Evolutionary conservation across 192 early-diverging fungal genomes (phyloP).

Genomic region (Rhizoclosmatium sp.): DNA sequence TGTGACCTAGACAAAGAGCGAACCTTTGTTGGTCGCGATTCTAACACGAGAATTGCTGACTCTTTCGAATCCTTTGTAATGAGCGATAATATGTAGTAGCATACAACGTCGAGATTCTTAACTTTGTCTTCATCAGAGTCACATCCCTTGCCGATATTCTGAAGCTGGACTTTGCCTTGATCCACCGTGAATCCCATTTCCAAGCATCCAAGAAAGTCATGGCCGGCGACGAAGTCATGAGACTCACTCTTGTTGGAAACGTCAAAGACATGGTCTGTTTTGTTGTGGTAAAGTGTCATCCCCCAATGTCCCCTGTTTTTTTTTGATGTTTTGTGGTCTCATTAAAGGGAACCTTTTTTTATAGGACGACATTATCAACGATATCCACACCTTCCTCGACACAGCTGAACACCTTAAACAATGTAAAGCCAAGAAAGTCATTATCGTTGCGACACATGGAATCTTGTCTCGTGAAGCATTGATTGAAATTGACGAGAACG

Average conservation of each 20-base stretch:
- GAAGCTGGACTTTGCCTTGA: slow-evolving; percentile 93
- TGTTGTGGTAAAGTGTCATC: slow-evolving; percentile 55
- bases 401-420: slow-evolving; percentile 89
- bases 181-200: slow-evolving; percentile 83
- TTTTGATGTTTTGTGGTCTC: neutral
- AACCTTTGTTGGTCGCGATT: neutral
- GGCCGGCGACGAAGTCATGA: slow-evolving; percentile 33
- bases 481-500: slow-evolving; percentile 82
- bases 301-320: neutral
- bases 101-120: neutral
- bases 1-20: no score
- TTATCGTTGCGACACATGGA: slow-evolving; percentile 94
- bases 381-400: slow-evolving; percentile 87
- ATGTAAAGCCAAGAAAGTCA: slow-evolving; percentile 84
- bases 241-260: slow-evolving; percentile 65
- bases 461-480: slow-evolving; percentile 90
- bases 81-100: neutral
- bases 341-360: neutral
- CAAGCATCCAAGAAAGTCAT: slow-evolving; percentile 37
- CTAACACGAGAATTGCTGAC: slow-evolving; percentile 1
- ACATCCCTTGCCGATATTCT: slow-evolving; percentile 94
- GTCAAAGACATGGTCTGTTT: slow-evolving; percentile 61
- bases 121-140: slow-evolving; percentile 65
- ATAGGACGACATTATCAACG: slow-evolving; percentile 94
- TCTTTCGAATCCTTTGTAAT: no score